Evolutionary conservation across 2,329 filamentous ascomycete species (phyloP).

Genomic region (Mariannaea elegans): DNA sequence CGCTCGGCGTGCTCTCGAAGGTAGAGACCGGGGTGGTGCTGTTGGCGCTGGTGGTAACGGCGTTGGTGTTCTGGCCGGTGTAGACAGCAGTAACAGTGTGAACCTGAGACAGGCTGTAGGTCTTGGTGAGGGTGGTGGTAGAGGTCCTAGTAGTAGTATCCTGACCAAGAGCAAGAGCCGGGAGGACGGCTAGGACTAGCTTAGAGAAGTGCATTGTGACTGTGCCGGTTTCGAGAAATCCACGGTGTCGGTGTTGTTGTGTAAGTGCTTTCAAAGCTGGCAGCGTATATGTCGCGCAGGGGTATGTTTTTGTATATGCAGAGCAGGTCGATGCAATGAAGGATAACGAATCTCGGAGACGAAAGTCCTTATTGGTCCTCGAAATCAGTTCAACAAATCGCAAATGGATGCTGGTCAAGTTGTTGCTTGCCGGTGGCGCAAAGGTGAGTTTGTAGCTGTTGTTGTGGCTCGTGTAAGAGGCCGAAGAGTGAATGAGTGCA

Average conservation of each 20-base stretch:
- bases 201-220: slow-evolving; percentile 51
- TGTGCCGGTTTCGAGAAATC: slow-evolving; percentile 18
- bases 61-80: slow-evolving; percentile 20
- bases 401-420: slow-evolving; percentile 10
- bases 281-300: slow-evolving; percentile 25
- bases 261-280: slow-evolving; percentile 38
- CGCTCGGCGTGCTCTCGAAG: no score
- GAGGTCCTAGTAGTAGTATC: slow-evolving; percentile 57
- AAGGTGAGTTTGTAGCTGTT: slow-evolving; percentile 13
- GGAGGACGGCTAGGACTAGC: slow-evolving; percentile 60
- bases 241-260: slow-evolving; percentile 22
- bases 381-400: slow-evolving; percentile 9
- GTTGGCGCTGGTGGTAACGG: slow-evolving; percentile 43
- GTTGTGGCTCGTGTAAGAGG: slow-evolving; percentile 29
- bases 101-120: slow-evolving; percentile 59
- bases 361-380: background rate
- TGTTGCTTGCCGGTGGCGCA: slow-evolving; percentile 16
- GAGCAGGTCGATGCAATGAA: background rate
- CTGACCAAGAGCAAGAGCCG: slow-evolving; percentile 60
- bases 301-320: slow-evolving; percentile 17
- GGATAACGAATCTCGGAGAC: slow-evolving; percentile 14
- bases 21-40: slow-evolving; percentile 11
- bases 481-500: slow-evolving; percentile 21
- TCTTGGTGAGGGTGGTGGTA: slow-evolving; percentile 61
- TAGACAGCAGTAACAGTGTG: slow-evolving; percentile 49